phyloP scores from a whole-genome alignment of 768 basidiomycete genomes.

The Agrocybe chaxingu region DNA sequence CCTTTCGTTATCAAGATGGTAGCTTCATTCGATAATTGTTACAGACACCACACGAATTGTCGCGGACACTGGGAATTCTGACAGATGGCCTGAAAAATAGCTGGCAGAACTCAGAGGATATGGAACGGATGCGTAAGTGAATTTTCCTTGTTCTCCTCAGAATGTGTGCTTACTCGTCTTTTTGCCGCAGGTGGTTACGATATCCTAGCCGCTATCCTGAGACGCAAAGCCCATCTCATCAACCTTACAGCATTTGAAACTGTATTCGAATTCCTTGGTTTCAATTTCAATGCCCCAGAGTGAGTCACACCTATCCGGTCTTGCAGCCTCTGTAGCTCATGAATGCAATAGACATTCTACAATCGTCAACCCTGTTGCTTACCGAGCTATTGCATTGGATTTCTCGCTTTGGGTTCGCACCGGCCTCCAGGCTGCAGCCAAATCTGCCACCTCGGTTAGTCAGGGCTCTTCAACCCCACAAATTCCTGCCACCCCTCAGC shows the following conservation, averaged over 20 bases:
- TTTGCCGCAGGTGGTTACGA: constrained; percentile 75
- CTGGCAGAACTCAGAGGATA: constrained; percentile 95
- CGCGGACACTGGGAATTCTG: constrained; percentile 66
- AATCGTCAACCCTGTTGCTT: constrained; percentile 78
- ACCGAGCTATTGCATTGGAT: constrained; percentile 80
- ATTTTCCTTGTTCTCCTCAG: neutral
- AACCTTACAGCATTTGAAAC: constrained; percentile 81
- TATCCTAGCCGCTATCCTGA: constrained; percentile 70
- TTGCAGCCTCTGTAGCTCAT: neutral
- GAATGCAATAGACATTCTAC: constrained; percentile 61
- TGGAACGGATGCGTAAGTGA: constrained; percentile 79
- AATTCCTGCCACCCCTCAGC: constrained; percentile 19
- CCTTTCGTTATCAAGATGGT: neutral
- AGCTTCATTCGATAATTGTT: neutral
- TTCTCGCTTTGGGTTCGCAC: constrained; percentile 85
- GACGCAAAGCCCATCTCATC: constrained; percentile 68
- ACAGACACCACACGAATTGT: constrained; percentile 76
- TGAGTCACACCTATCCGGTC: constrained; percentile 31
- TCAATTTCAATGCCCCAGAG: constrained; percentile 82
- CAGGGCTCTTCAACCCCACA: neutral
- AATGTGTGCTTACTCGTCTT: neutral
- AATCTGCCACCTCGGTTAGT: neutral
- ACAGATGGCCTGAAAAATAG: constrained; percentile 76
- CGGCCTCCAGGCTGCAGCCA: neutral
- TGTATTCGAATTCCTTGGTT: constrained; percentile 81